These are phyloP conservation scores for Sporothrix curviconia DNA, from an alignment of 2,329 filamentous ascomycete genomes.

Conservation along the genomic window DNA sequence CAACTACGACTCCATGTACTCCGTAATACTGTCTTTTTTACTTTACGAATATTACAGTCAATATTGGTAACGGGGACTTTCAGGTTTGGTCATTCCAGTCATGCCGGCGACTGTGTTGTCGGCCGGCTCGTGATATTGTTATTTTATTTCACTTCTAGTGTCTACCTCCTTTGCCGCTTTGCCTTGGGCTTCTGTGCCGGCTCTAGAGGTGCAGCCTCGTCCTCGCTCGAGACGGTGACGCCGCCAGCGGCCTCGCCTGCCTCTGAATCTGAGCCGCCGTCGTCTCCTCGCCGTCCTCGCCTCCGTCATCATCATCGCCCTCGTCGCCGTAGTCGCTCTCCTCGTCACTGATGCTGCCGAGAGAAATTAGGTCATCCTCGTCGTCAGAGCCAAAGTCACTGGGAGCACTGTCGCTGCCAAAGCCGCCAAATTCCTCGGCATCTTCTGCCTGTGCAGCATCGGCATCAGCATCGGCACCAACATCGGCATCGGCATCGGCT, in stretches of 20 bases:
- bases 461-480: no score
- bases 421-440: slow-evolving; percentile 43
- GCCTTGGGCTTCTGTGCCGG: slow-evolving; percentile 8
- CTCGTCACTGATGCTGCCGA: slow-evolving; percentile 20
- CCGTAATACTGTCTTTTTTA: not conserved
- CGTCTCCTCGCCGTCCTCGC: slow-evolving; percentile 3
- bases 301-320: not conserved
- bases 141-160: not conserved
- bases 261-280: slow-evolving; percentile 2
- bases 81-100: not conserved
- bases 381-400: slow-evolving; percentile 18
- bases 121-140: not conserved
- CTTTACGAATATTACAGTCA: not conserved
- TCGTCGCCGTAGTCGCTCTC: slow-evolving; percentile 15
- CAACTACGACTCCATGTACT: not conserved
- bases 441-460: slow-evolving; percentile 39
- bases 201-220: not conserved
- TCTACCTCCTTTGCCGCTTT: slow-evolving; percentile 9
- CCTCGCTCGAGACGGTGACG: not conserved
- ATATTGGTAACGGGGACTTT: not conserved
- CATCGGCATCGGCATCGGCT: slow-evolving; percentile 72
- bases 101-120: slow-evolving; percentile 1
- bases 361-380: slow-evolving; percentile 20
- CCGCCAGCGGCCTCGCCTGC: not conserved
- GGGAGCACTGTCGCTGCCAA: slow-evolving; percentile 38